Evolutionary conservation across 805 yeast genomes (phyloP), one percentile per base, ranked within the genome.

Genomic region (Saccharomyces paradoxus): DNA sequence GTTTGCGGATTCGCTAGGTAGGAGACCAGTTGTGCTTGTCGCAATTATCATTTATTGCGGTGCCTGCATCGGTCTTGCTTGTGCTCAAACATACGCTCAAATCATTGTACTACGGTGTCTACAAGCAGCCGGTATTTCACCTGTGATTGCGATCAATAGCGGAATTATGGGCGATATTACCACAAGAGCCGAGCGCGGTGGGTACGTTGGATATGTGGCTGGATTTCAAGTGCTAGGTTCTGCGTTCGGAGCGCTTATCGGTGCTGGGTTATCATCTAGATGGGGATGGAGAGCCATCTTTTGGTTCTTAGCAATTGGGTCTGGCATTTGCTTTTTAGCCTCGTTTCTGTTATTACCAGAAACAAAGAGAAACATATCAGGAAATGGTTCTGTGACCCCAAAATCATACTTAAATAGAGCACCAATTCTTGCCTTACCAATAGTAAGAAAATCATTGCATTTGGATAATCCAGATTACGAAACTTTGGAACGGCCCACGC

Each of bases 41-140:
- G 83, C 89, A 41, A 66, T 86, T 28, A 13, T 76, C 0, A 71
- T 83, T 1, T 89, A 81, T 61, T 70, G 81, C 21, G 82, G 75
- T 8, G 81, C 87, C 0, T 81, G 86, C 67, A 67, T 86, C 41
- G 94, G 87, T 0, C 67, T 89, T 13, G 88, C 95, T 0, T 72
- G 77, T 26, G 70, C 82, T 1, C 70, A 80, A 24, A 76, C 71
- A 1, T 87, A 82, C 64, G 80, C 86, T 71, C 74, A 81, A 26
- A 71, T 89, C n/a, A 69, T 86, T 6, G 79, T 84, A 1, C 70
- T 89, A 32, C 71, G 96, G 57, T 81, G 89, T 67, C 59, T 87
- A n/a, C 91, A 88, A 63, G 90, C 95, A 0, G 76, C 84, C 7
- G 89, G 87, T 13, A 83, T 84, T 4, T 83, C 94, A 0, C 89